These are phyloP conservation scores for Alliaria petiolata DNA, from an alignment of 345 rosid genomes.

Conservation along the genomic window DNA sequence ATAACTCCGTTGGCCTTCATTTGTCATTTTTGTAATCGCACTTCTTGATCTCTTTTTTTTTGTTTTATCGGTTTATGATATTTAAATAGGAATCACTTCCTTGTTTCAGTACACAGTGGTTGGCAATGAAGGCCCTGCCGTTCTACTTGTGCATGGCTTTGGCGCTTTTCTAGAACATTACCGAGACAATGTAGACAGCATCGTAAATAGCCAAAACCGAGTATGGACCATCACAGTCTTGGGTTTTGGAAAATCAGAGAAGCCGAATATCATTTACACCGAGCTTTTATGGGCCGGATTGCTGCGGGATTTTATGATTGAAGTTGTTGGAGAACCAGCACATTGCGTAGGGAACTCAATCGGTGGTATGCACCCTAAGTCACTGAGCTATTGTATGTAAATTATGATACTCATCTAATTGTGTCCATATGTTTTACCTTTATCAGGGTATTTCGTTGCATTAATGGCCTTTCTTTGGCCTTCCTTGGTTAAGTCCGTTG, in stretches of 20 bases:
- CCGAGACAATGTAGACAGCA: conserved; percentile 56
- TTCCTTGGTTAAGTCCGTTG: conserved; percentile 53
- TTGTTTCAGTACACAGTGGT: conserved; percentile 49
- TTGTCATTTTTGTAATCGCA: not conserved
- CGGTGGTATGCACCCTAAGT: conserved; percentile 54
- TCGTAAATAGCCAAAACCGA: conserved; percentile 52
- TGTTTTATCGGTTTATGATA: not conserved
- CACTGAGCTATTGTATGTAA: not conserved
- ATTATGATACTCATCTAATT: conserved; percentile 1
- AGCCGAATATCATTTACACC: conserved; percentile 77
- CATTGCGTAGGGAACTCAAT: conserved; percentile 84
- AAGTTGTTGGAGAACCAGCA: conserved; percentile 76
- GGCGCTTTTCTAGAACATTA: conserved; percentile 92
- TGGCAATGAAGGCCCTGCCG: conserved; percentile 67
- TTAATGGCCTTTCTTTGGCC: conserved; percentile 69
- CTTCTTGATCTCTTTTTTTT: not conserved
- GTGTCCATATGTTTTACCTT: conserved; percentile 8
- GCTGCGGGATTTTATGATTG: conserved; percentile 73
- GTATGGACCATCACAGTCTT: conserved; percentile 76
- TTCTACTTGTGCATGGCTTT: conserved; percentile 90
- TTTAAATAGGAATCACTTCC: conserved; percentile 7
- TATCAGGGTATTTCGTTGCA: conserved; percentile 70
- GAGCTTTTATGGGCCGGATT: conserved; percentile 88
- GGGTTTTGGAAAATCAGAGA: conserved; percentile 94
- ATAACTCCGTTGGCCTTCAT: not conserved